Percentiles rank a stretch among this genome's conserved stretches.
Conservation (phyloP, 352 stramenopile species). For the Pythium plurisporium region DNA sequence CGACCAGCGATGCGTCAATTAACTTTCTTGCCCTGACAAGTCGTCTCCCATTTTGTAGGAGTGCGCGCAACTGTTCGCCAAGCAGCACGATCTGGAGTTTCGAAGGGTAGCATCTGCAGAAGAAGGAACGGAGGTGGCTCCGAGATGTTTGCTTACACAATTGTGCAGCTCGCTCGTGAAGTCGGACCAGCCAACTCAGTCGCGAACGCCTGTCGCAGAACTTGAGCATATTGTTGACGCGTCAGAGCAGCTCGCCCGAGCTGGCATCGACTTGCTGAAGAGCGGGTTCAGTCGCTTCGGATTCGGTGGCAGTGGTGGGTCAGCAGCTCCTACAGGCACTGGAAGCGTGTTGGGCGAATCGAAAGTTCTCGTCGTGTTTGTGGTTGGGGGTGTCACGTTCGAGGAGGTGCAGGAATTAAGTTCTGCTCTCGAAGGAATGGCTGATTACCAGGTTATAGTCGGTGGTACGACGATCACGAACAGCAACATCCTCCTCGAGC, state of each 20-base stretch:
- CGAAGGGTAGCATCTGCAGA: neutral
- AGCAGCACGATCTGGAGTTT: constrained; percentile 27
- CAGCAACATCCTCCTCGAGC: constrained; percentile 52
- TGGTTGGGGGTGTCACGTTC: constrained; percentile 75
- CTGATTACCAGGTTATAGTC: constrained; percentile 56
- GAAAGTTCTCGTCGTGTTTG: constrained; percentile 57
- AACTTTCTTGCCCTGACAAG: too few species aligned
- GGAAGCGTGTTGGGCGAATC: constrained; percentile 35
- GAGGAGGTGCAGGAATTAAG: constrained; percentile 74
- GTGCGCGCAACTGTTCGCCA: constrained; percentile 55
- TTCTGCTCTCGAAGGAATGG: constrained; percentile 43
- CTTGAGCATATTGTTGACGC: constrained; percentile 71
- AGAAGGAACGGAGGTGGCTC: neutral
- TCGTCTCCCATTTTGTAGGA: too few species aligned
- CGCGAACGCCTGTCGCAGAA: constrained; percentile 23
- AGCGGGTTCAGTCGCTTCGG: constrained; percentile 82
- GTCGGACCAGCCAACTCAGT: constrained; percentile 13
- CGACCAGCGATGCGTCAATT: too few species aligned
- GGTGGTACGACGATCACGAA: constrained; percentile 74
- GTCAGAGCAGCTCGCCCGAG: constrained; percentile 69
- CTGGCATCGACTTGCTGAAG: constrained; percentile 74
- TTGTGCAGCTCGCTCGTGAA: constrained; percentile 40
- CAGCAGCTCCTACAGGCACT: constrained; percentile 8
- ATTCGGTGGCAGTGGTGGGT: constrained; percentile 35
- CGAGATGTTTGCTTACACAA: constrained; percentile 40